These are phyloP conservation scores for Hygrocybe punicea DNA, from an alignment of 768 basidiomycete genomes.

Conservation along the genomic window DNA sequence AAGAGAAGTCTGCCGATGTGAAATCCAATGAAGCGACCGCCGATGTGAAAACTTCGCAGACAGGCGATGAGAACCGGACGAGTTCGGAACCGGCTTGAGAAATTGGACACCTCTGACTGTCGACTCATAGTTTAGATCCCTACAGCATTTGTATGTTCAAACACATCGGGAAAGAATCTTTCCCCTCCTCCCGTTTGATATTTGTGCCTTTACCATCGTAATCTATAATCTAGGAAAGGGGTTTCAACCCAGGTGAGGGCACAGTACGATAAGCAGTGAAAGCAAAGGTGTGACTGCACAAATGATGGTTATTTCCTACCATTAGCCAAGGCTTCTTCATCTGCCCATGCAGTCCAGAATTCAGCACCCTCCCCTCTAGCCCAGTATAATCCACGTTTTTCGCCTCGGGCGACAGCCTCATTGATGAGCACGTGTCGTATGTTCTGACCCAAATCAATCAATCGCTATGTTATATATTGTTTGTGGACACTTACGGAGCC, in stretches of 20 bases:
- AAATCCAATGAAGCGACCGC: slow-evolving; percentile 32
- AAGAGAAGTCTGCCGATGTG: neutral
- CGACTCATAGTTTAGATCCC: too few relatives aligned
- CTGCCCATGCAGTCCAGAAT: slow-evolving; percentile 78
- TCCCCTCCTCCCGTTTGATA: too few relatives aligned
- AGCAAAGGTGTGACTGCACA: too few relatives aligned
- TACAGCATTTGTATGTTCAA: too few relatives aligned
- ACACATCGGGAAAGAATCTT: too few relatives aligned
- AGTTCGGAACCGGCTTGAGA: slow-evolving; percentile 23
- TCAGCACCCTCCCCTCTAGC: slow-evolving; percentile 57
- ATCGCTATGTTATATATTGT: slow-evolving; percentile 4
- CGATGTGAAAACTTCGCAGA: slow-evolving; percentile 5
- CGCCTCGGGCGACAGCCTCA: slow-evolving; percentile 63
- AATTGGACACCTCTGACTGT: too few relatives aligned
- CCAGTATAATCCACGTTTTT: slow-evolving; percentile 71
- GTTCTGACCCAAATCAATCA: slow-evolving; percentile 41
- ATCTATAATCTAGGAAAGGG: too few relatives aligned
- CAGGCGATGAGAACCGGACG: slow-evolving; percentile 7
- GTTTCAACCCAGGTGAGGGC: too few relatives aligned
- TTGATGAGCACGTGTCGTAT: slow-evolving; percentile 82
- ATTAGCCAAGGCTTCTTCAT: slow-evolving; percentile 47
- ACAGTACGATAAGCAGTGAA: too few relatives aligned
- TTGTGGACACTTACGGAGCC: slow-evolving; percentile 56
- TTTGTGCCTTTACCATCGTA: too few relatives aligned
- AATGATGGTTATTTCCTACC: slow-evolving; percentile 12